These are phyloP conservation scores for Tetrapisispora pingtungensis DNA, from an alignment of 805 yeast species.

Conservation along the genomic window DNA sequence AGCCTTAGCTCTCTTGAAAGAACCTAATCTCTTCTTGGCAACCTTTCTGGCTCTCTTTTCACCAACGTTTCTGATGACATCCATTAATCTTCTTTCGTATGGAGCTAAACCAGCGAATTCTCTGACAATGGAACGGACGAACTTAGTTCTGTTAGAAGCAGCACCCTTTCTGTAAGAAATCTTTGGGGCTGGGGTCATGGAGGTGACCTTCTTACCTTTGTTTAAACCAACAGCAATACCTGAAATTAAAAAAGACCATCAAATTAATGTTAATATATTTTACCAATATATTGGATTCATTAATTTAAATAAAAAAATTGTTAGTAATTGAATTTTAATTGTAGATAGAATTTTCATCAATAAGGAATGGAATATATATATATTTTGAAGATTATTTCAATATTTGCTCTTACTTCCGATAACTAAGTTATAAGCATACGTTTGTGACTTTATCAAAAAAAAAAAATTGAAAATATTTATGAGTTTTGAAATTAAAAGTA, in stretches of 20 bases:
- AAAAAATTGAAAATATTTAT: too few species aligned
- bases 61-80: slow-evolving; percentile 99
- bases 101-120: slow-evolving; percentile 99
- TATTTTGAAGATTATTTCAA: too few species aligned
- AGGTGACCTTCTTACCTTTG: slow-evolving; percentile 97
- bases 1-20: slow-evolving; percentile 98
- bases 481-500: too few species aligned
- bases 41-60: slow-evolving; percentile 99
- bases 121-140: slow-evolving; percentile 89
- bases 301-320: too few species aligned
- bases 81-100: slow-evolving; percentile 99
- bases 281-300: too few species aligned
- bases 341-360: too few species aligned
- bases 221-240: slow-evolving; percentile 97
- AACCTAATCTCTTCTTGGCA: slow-evolving; percentile 99
- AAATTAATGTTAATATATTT: too few species aligned
- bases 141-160: slow-evolving; percentile 86
- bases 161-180: slow-evolving; percentile 95
- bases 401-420: too few species aligned
- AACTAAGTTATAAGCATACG: too few species aligned
- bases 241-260: slow-evolving; percentile 15
- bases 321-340: too few species aligned
- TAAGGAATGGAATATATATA: too few species aligned
- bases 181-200: slow-evolving; percentile 76
- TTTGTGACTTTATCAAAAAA: too few species aligned